Percentiles rank a stretch among this genome's conserved stretches.
Conservation (phyloP, 1,284 basidiomycete species). For the Apiotrichum mycotoxinovorans region DNA sequence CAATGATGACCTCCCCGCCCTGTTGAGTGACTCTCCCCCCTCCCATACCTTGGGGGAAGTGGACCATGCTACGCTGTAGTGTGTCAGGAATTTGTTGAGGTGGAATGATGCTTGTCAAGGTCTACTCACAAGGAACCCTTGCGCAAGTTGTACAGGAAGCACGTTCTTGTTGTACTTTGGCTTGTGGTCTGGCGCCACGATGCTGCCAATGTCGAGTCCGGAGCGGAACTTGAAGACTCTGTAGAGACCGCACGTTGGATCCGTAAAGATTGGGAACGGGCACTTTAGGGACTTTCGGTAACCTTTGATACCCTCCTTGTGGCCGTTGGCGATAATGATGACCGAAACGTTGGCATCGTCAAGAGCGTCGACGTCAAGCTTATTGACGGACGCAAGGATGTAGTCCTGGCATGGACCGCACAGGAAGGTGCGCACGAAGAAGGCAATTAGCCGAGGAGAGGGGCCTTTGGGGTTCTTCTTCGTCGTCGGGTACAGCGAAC, state of each 20-base stretch:
- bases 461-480: not conserved
- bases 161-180: conserved; percentile 38
- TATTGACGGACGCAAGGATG: conserved; percentile 36
- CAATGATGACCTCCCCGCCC: conserved; percentile 46
- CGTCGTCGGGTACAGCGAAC: conserved; percentile 22
- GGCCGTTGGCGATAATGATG: conserved; percentile 41
- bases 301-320: conserved; percentile 45
- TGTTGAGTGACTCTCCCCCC: conserved; percentile 45
- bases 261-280: conserved; percentile 33
- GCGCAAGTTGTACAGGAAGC: conserved; percentile 38
- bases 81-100: not conserved
- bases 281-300: conserved; percentile 37
- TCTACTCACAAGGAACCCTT: conserved; percentile 22
- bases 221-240: conserved; percentile 21
- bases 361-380: conserved; percentile 38
- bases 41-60: conserved; percentile 38
- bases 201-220: not conserved
- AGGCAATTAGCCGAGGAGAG: conserved; percentile 28
- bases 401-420: conserved; percentile 49
- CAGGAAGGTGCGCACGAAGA: conserved; percentile 46
- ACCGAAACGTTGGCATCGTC: conserved; percentile 37
- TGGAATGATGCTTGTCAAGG: not conserved
- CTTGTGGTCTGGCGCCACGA: not conserved
- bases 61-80: conserved; percentile 37
- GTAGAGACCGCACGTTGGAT: conserved; percentile 39